Evolutionary conservation across 164 flowering plant species (phyloP), one percentile per base, ranked within the genome.

Genomic region (Nymphaea colorata): DNA sequence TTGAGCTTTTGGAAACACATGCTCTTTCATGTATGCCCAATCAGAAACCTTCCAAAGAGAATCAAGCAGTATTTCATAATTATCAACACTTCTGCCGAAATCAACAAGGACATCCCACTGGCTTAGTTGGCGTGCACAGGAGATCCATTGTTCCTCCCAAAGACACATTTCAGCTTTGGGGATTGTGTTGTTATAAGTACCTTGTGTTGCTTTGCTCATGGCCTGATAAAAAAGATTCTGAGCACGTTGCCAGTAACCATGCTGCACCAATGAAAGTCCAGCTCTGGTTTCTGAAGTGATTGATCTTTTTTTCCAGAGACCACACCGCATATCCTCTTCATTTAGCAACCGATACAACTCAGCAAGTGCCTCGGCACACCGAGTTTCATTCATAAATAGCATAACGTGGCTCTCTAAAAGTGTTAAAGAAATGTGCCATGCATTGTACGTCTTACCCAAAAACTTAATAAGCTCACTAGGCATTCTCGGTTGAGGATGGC

Each of bases 151-250:
- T 72, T 95, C 99, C 76, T 95, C 99, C 98, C 99, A 95, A 59
- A 90, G 94, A 78, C 98, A 95, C 99, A 95, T 95, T 83, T 95
- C 99, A 71, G 99, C 96, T 78, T 95, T 95, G 15, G 99, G 98
- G 14, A 95, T 97, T 5, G 88, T 85, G 76, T 90, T 92, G 75
- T 87, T 95, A 74, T 92, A 95, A 42, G 99, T 95, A 45, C 98
- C 99, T 75, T 95, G 97, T n/a, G 96, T 95, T 68, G 99, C 97
- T 84, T 92, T 95, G 64, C 89, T 83, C 97, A 95, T 90, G 59
- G 97, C 97, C 75, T 90, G 97, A 74, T 86, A 90, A 76, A 95
- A 90, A 69, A 95, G 96, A 77, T 81, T 89, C 75, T 95, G 99
- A 69, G 98, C 96, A 70, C 81, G 86, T 79, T 95, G 93, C 98